These are phyloP conservation scores for Paraleonurus japonicus DNA, from an alignment of 257 asterid species.

Conservation along the genomic window DNA sequence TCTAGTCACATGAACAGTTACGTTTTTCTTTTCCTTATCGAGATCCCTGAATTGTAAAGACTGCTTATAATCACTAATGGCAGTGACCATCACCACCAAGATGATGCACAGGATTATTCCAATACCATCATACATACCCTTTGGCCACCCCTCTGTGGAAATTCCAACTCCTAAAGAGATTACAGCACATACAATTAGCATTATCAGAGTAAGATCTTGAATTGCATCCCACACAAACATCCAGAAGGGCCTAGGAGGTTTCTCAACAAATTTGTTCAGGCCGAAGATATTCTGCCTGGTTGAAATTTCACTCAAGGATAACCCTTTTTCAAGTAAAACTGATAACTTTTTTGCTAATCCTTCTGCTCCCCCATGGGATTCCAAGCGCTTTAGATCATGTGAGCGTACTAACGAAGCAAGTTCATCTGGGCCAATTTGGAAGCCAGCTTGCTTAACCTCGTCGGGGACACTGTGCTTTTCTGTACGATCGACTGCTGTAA, in stretches of 20 bases:
- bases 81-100: conserved; percentile 72
- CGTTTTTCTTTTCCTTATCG: conserved; percentile 65
- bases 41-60: conserved; percentile 79
- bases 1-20: conserved; percentile 56
- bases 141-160: conserved; percentile 84
- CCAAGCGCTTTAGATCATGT: conserved; percentile 51
- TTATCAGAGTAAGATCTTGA: conserved; percentile 68
- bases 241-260: conserved; percentile 64
- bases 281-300: conserved; percentile 51
- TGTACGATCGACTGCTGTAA: conserved; percentile 38
- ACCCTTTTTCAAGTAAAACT: conserved; percentile 53
- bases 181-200: conserved; percentile 70
- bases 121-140: conserved; percentile 71
- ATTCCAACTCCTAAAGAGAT: conserved; percentile 68
- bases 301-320: conserved; percentile 42
- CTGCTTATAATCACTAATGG: conserved; percentile 72
- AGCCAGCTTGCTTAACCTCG: conserved; percentile 56
- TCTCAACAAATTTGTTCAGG: conserved; percentile 54
- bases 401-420: conserved; percentile 64
- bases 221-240: conserved; percentile 77
- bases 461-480: conserved; percentile 40
- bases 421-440: conserved; percentile 59
- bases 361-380: conserved; percentile 53
- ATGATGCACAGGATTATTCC: conserved; percentile 64
- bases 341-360: conserved; percentile 53